These are phyloP conservation scores for Hypoxylon fuscum DNA, from an alignment of 495 filamentous ascomycete genomes.

Conservation along the genomic window DNA sequence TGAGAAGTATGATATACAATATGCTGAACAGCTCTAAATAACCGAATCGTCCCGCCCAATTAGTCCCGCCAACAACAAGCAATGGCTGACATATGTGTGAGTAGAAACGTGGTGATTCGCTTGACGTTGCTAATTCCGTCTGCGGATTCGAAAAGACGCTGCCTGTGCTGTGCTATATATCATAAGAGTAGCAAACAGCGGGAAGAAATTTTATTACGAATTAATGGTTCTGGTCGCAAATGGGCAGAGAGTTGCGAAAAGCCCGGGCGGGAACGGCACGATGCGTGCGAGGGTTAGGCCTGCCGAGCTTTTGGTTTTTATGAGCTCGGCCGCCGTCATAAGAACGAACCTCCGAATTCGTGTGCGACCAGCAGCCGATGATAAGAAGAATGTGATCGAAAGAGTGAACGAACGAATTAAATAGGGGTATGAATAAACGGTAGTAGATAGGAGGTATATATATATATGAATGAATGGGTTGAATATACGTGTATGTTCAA, in stretches of 20 bases:
- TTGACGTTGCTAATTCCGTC: constrained; percentile 31
- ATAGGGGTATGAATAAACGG: constrained; percentile 27
- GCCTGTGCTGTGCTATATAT: constrained; percentile 20
- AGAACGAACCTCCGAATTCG: constrained; percentile 14
- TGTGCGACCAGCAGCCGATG: constrained; percentile 6
- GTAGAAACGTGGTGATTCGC: constrained; percentile 28
- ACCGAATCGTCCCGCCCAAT: constrained; percentile 31
- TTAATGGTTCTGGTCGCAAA: constrained; percentile 18
- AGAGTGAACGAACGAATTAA: constrained; percentile 19
- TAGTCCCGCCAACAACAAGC: constrained; percentile 29
- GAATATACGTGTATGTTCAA: constrained; percentile 21
- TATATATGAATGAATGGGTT: constrained; percentile 3
- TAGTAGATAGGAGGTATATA: constrained; percentile 20
- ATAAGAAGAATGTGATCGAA: constrained; percentile 14
- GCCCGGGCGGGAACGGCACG: constrained; percentile 23
- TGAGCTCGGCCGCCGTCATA: constrained; percentile 36
- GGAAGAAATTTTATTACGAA: constrained; percentile 34
- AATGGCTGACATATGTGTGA: constrained; percentile 25
- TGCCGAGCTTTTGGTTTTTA: constrained; percentile 36
- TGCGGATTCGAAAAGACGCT: not conserved
- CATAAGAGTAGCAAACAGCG: constrained; percentile 33
- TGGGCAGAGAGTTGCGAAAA: constrained; percentile 22
- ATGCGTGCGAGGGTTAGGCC: constrained; percentile 18
- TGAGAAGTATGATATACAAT: constrained; percentile 32
- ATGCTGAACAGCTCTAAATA: constrained; percentile 25